Evolutionary conservation across 2,329 filamentous ascomycete species (phyloP), one percentile per base, ranked within the genome.

Genomic region (Didymella lethalis): DNA sequence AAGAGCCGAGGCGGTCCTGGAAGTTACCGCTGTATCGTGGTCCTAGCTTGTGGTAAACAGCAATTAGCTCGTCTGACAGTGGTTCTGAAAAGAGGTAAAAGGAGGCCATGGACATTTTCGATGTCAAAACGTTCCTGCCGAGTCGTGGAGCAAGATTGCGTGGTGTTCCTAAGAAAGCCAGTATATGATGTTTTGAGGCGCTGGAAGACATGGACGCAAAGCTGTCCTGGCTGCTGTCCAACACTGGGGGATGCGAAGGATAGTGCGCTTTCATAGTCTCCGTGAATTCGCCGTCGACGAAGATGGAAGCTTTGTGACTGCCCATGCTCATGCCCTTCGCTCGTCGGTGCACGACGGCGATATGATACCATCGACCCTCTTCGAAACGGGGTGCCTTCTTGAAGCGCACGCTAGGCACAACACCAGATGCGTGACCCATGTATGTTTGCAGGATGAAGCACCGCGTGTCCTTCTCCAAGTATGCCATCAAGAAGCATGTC

Each of bases 371-470:
- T 67, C 82, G 84, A 54, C 88, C 86, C 63, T 90, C 84, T 67
- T 88, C 82, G 71, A 99, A 98, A 0, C 84, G 81, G 11, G 89
- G 86, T 2, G 90, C 90, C 75, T 95, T 96, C 75, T 95, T 96
- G 83, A 99, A 99, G 55, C 95, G 88, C 46, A 99, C 91, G 76
- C 94, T 98, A 2, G 95, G 94, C 58, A 90, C 87, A 12, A 75
- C 63, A n/a, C 73, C 73, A 28, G 73, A 61, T 51, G 88, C 84
- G 8, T 93, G 93, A 51, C 88, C 91, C 61, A 98, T 90, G 18
- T 95, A 97, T 7, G 96, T 98, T 78, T 99, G 95, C 6, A 99
- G 82, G 66, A 99, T 99, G 66, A 99, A 90, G 77, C 97, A 95
- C 61, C 86, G 91, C 2, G 92, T 96, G 75, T 97, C 93, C 72